Evolutionary conservation across 2,329 filamentous ascomycete genomes (phyloP), one percentile per base, ranked within the genome.

Genomic region (Alternaria metachromatica): DNA sequence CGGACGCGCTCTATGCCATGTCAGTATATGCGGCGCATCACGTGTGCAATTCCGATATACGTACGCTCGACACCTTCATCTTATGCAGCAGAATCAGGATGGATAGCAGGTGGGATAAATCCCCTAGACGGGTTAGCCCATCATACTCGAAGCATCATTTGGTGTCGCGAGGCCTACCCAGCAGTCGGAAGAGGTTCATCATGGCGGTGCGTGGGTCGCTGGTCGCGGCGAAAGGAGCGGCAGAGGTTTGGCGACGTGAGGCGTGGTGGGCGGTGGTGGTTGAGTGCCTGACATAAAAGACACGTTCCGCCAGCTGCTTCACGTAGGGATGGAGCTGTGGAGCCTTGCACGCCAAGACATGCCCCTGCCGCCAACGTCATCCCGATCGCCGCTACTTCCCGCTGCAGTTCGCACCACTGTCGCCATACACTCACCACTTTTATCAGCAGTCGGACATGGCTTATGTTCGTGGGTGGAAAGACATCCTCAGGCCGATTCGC

Each of bases 51-150:
- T 12, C 20, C 12, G 9, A 43, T 6, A n/a, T 15, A 81, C 89
- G 66, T 86, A 97, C 95, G 79, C 93, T 97, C 49, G 96, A 90
- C 61, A 80, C 82, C 74, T 90, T 90, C 94, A 99, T 99, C 87
- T 99, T 99, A 80, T 97, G 94, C 67, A 99, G 86, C 66, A 99
- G 86, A 75, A 99, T 97, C 75, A 97, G 86, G 79, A 99, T 97
- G 58, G 95, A 98, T 68, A 91, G 86, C 75, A 99, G 84, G 86
- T 99, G 96, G 85, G 94, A 97, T 80, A 99, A 88, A 86, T 99
- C 96, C 84, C 90, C 94, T 97, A 72, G 11, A 26, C 60, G 48
- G 63, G 64, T 80, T 68, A 78, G 74, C 33, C 1, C 33, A n/a
- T 37, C 33, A 37, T 37, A 37, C 33, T 9, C 33, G 3, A 37